Conservation (phyloP, 345 rosid genomes). For the Lepidium didymum region DNA sequence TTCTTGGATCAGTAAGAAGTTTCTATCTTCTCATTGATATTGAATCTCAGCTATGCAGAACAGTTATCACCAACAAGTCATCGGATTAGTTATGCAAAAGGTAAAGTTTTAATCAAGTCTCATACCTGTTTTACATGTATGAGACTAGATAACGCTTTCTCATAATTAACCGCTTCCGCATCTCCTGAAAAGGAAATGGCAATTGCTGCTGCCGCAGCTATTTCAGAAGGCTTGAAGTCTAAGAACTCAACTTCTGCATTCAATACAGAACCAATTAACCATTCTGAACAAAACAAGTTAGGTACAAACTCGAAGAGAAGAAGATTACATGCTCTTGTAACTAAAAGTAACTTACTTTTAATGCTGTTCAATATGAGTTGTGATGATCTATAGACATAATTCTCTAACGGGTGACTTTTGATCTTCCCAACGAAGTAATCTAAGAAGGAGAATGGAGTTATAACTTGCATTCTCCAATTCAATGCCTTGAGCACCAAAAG, state of each 20-base stretch:
- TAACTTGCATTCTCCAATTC: conserved; percentile 51
- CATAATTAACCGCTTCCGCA: conserved; percentile 25
- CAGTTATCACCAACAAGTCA: neutral
- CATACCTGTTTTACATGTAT: conserved; percentile 40
- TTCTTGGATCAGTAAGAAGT: neutral
- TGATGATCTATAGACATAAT: conserved; percentile 30
- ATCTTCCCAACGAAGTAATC: conserved; percentile 35
- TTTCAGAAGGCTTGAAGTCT: conserved; percentile 59
- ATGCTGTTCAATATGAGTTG: conserved; percentile 39
- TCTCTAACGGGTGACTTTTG: conserved; percentile 22
- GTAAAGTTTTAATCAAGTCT: neutral
- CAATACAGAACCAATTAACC: conserved; percentile 24
- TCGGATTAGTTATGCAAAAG: neutral
- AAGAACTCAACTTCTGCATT: conserved; percentile 61
- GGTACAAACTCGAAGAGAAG: neutral
- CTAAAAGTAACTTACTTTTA: conserved; percentile 30
- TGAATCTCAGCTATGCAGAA: neutral
- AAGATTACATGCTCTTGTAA: neutral
- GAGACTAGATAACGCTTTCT: conserved; percentile 32
- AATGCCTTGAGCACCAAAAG: conserved; percentile 41
- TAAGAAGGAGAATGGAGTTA: conserved; percentile 45
- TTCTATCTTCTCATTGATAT: neutral
- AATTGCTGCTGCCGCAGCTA: conserved; percentile 56
- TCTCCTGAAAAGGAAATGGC: conserved; percentile 33
- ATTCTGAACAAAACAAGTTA: neutral